Percentiles rank a stretch among this genome's conserved stretches.
These are phyloP conservation scores for Tolypocladium tundrense DNA, from an alignment of 2,329 filamentous ascomycete genomes.

Conservation along the genomic window DNA sequence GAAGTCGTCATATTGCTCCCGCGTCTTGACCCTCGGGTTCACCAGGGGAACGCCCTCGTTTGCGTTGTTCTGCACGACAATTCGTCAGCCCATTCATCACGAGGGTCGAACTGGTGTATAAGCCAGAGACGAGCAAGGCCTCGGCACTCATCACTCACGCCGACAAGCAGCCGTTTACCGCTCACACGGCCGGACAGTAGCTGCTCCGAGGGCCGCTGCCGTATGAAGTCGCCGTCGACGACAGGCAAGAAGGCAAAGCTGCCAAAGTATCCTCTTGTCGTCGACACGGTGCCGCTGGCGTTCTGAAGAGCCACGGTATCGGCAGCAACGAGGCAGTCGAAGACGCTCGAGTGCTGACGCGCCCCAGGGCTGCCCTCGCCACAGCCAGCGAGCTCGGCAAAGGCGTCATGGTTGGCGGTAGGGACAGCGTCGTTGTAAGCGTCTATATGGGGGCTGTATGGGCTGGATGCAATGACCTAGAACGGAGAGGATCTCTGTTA, in stretches of 20 bases:
- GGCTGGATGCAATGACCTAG: constrained; percentile 23
- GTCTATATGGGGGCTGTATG: constrained; percentile 46
- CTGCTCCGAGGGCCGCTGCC: constrained; percentile 16
- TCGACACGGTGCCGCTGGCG: constrained; percentile 21
- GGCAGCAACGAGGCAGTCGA: constrained; percentile 23
- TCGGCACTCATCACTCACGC: constrained; percentile 7
- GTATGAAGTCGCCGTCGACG: constrained; percentile 23
- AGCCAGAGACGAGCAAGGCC: too few species aligned
- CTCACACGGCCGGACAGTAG: constrained; percentile 18
- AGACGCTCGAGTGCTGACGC: constrained; percentile 11
- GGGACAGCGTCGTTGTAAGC: constrained; percentile 21
- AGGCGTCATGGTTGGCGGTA: constrained; percentile 20
- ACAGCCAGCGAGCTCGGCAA: constrained; percentile 23
- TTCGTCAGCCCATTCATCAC: background rate
- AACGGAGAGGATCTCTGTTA: background rate
- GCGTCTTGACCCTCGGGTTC: constrained; percentile 21
- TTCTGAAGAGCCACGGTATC: constrained; percentile 22
- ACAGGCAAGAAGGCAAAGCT: constrained; percentile 27
- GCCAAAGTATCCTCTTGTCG: constrained; percentile 12
- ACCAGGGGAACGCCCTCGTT: constrained; percentile 27
- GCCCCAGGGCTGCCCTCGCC: background rate
- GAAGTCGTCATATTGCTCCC: constrained; percentile 18
- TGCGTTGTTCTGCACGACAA: constrained; percentile 18
- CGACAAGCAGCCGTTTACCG: constrained; percentile 20
- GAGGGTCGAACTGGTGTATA: background rate